Conservation (phyloP, 192 early-diverging fungal genomes). For the Entomortierella parvispora region DNA sequence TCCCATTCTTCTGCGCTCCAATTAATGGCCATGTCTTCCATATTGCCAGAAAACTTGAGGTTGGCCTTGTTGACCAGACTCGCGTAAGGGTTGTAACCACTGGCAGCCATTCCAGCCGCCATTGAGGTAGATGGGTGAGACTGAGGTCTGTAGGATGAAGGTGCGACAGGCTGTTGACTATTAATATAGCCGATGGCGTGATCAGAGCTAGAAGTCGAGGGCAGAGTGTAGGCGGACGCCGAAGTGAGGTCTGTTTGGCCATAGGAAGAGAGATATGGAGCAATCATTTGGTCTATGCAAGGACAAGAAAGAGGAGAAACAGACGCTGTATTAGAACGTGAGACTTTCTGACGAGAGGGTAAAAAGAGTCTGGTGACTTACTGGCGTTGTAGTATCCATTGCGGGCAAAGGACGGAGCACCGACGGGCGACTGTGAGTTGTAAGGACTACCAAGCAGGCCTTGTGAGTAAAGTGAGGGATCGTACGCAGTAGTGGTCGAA, state of each 20-base stretch:
- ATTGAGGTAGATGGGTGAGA: constrained; percentile 30
- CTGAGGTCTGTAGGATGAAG: constrained; percentile 41
- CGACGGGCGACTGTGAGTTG: constrained; percentile 30
- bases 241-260: constrained; percentile 30
- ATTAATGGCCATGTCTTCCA: constrained; percentile 71
- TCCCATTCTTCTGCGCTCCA: constrained; percentile 76
- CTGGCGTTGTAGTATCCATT: constrained; percentile 40
- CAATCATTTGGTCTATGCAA: constrained; percentile 32
- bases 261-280: constrained; percentile 30
- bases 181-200: constrained; percentile 15
- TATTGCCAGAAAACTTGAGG: constrained; percentile 59
- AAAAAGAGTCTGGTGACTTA: constrained; percentile 19
- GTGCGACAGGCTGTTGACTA: constrained; percentile 30
- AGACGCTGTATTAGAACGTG: too few species aligned
- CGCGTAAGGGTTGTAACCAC: constrained; percentile 31
- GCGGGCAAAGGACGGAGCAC: constrained; percentile 20
- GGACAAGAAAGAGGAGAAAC: neutral
- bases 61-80: constrained; percentile 38
- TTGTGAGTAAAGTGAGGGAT: constrained; percentile 40
- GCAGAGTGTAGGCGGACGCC: constrained; percentile 18
- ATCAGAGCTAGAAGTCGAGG: constrained; percentile 13
- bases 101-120: constrained; percentile 11
- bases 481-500: constrained; percentile 22
- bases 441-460: constrained; percentile 28
- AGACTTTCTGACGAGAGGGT: too few species aligned